These are phyloP conservation scores for Trichoderma cornu-damae DNA, from an alignment of 2,329 filamentous ascomycete genomes.

Conservation along the genomic window DNA sequence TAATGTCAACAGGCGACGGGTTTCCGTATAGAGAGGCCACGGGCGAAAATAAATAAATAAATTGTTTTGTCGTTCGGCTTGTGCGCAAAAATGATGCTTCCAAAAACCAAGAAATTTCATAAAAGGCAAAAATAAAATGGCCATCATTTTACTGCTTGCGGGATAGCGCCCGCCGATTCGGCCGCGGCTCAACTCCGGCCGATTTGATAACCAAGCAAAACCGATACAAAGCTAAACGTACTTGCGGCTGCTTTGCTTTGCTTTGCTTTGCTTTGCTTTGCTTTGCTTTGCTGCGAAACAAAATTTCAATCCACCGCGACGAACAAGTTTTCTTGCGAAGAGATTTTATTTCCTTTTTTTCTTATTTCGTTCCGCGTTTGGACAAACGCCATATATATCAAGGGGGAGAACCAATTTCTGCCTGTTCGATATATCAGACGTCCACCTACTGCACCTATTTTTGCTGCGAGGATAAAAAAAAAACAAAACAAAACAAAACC, in stretches of 20 bases:
- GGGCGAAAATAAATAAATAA: not conserved
- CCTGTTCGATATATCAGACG: not conserved
- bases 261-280: not conserved
- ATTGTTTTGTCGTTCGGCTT: not conserved
- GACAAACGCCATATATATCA: not conserved
- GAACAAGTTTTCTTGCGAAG: not conserved
- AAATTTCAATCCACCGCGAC: slow-evolving; percentile 17
- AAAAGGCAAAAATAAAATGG: too few species aligned
- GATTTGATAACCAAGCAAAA: slow-evolving; percentile 14
- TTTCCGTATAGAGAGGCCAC: not conserved
- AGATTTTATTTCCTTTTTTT: not conserved
- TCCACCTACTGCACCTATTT: too few species aligned
- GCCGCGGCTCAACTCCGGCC: slow-evolving; percentile 31
- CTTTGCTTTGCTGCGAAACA: not conserved
- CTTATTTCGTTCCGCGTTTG: not conserved
- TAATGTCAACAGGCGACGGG: not conserved
- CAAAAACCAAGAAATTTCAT: slow-evolving; percentile 18
- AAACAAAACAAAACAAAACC: too few species aligned
- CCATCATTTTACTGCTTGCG: not conserved
- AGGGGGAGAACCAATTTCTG: not conserved
- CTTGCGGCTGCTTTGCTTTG: not conserved
- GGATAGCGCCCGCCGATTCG: slow-evolving; percentile 4
- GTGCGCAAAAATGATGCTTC: slow-evolving; percentile 15
- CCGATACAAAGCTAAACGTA: too few species aligned
- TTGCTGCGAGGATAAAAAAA: too few species aligned